Conservation (phyloP, 2,329 filamentous ascomycete genomes). For the Fusarium redolens region DNA sequence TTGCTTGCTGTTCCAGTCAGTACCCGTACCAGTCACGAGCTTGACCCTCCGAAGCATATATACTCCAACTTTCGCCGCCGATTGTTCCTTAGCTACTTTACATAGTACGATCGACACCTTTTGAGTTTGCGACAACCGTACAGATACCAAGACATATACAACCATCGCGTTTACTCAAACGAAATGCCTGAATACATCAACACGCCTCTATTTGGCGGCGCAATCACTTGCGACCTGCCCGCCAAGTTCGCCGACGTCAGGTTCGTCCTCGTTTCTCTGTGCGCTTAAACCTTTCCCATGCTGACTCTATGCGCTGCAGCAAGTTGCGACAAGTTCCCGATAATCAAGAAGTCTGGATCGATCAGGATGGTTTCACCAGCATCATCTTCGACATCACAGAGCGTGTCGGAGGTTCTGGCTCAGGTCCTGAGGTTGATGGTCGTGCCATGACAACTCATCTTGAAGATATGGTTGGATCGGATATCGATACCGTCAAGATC, state of each 20-base stretch:
- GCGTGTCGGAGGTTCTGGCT: slow-evolving; percentile 71
- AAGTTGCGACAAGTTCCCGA: slow-evolving; percentile 81
- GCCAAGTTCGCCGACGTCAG: slow-evolving; percentile 77
- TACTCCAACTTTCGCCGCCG: neutral
- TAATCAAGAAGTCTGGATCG: slow-evolving; percentile 93
- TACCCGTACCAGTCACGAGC: slow-evolving; percentile 7
- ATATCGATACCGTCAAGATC: slow-evolving; percentile 72
- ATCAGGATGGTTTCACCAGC: slow-evolving; percentile 83
- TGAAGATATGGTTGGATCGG: slow-evolving; percentile 74
- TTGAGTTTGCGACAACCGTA: slow-evolving; percentile 8
- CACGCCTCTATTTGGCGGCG: slow-evolving; percentile 77
- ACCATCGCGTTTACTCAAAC: neutral
- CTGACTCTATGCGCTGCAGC: slow-evolving; percentile 55
- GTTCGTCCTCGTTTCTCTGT: slow-evolving; percentile 52
- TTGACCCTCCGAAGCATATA: slow-evolving; percentile 1
- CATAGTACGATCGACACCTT: neutral
- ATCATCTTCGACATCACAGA: slow-evolving; percentile 93
- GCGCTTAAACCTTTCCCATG: slow-evolving; percentile 12
- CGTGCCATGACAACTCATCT: slow-evolving; percentile 76
- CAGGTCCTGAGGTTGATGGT: slow-evolving; percentile 71
- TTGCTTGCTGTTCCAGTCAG: slow-evolving; percentile 10
- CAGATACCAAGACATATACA: neutral
- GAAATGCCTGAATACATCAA: slow-evolving; percentile 66
- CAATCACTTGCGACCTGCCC: slow-evolving; percentile 76
- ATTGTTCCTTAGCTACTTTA: neutral